Base-by-base conservation (phyloP, 2,329 filamentous ascomycete species). In the Neofusicoccum cordaticola region DNA sequence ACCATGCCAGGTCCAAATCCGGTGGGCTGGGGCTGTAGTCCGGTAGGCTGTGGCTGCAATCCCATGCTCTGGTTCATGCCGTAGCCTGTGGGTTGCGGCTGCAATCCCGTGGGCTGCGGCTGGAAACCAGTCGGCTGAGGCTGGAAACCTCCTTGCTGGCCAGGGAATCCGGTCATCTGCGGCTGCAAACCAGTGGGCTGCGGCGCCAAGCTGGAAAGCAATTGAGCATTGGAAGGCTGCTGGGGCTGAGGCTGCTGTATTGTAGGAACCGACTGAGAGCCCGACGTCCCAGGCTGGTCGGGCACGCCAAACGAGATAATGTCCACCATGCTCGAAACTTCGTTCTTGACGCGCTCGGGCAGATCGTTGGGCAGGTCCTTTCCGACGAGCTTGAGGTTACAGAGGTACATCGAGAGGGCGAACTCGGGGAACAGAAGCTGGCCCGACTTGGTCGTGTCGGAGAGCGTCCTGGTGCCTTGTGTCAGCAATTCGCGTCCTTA, bases 281-380 rank as follows among this genome's bases (percentile, higher is more conserved):
- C n/a, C 84, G 77, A 13, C 81, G 56, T 37, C 19, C 41, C 22
- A 2, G 81, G 27, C 17, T 22, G 90, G 68, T 99, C 95, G 0
- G 87, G 88, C 27, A 97, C 86, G 70, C 90, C 92, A 75, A 99
- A 99, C 66, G 93, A 97, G 74, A 99, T 99, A 64, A 99, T 99
- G 74, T 99, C 95, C 45, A 99, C 95, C 93, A 99, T 98, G 79
- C 95, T 97, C 3, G 94, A 98, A 17, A 99, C 95, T 77, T 99
- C 95, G 72, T 99, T 99, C 81, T 88, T 90, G 69, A 99, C 89
- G 66, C 87, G 90, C 37, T 97, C 93, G 0, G 95, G 95, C 9
- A 99, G 83, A 5, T 75, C 77, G 1, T 83, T 74, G 0, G 95
- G 95, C 27, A 99, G 79, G 0, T 88, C 83, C 78, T 96, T 97